Evolutionary conservation across 345 rosid species (phyloP), one percentile per base, ranked within the genome.

Genomic region (Salix suchowensis): DNA sequence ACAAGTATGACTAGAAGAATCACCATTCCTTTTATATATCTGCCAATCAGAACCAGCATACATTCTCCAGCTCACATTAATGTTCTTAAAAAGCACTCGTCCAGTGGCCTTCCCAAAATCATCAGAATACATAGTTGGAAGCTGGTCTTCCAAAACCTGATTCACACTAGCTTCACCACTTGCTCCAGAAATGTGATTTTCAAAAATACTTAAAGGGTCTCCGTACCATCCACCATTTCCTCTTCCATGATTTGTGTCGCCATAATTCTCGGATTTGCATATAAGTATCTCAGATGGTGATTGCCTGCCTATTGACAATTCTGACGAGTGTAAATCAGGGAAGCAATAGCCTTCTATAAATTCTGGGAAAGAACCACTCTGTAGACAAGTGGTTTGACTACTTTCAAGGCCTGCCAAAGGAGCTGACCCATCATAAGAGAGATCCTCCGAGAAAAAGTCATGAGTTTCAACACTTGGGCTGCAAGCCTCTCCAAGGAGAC

Each of bases 11-110:
- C 77, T 66, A 46, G 80, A 40, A 55, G 40, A 77, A 67, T 80
- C 84, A 71, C 61, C 68, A 54, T 80, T 83, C 75, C 66, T 86
- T 64, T 55, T 55, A 80, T 82, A 73, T 73, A 79, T 73, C 73
- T 26, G 79, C 99, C 99, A 96, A 80, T 93, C 97, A 70, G 86
- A 84, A 83, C 99, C 99, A 76, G 86, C 86, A 80, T 84, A 88
- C 86, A 96, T 87, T 85, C 87, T 91, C 98, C 99, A 96, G 79
- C 81, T 86, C 77, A 93, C 79, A 78, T 89, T 80, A 58, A 90
- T 78, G 76, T 93, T 90, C 78, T 80, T 85, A 64, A 93, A 77
- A 79, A 86, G 76, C 69, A 93, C 79, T 82, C 88, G 84, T 52
- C 97, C 98, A 40, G 67, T 79, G 72, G 88, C 87, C 74, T 82